phyloP scores from a whole-genome alignment of 164 flowering plant genomes.

The Cinnamomum micranthum region DNA sequence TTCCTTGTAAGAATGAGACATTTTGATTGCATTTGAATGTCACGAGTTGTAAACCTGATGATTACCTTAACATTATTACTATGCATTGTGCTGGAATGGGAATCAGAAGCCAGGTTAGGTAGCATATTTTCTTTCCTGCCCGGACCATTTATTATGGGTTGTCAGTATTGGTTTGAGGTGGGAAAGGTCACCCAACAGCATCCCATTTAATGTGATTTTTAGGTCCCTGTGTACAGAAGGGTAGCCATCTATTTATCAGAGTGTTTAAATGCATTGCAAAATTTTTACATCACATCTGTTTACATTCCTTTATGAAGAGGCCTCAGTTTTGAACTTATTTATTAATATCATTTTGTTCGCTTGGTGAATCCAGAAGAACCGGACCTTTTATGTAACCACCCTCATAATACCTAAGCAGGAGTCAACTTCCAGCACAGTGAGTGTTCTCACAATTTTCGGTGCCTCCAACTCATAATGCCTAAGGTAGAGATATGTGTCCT shows the following conservation, averaged over 20 bases:
- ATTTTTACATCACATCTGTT: not conserved
- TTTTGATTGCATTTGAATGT: not conserved
- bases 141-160: not conserved
- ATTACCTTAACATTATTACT: not conserved
- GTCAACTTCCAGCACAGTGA: conserved; percentile 52
- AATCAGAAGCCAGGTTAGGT: not conserved
- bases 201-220: not conserved
- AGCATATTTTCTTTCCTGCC: not conserved
- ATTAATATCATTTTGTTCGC: not conserved
- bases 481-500: conserved; percentile 4
- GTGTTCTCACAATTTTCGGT: conserved; percentile 8
- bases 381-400: conserved; percentile 57
- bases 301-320: not conserved
- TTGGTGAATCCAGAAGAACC: conserved; percentile 39
- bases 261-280: too few relatives aligned
- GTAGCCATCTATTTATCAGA: not conserved
- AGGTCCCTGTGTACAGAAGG: not conserved
- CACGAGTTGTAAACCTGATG: not conserved
- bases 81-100: not conserved
- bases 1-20: conserved; percentile 51
- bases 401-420: conserved; percentile 82
- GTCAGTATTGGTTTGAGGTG: not conserved
- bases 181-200: not conserved
- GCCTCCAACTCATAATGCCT: not conserved
- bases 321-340: not conserved